phyloP scores from a whole-genome alignment of 768 basidiomycete genomes.

The Trametes maxima region DNA sequence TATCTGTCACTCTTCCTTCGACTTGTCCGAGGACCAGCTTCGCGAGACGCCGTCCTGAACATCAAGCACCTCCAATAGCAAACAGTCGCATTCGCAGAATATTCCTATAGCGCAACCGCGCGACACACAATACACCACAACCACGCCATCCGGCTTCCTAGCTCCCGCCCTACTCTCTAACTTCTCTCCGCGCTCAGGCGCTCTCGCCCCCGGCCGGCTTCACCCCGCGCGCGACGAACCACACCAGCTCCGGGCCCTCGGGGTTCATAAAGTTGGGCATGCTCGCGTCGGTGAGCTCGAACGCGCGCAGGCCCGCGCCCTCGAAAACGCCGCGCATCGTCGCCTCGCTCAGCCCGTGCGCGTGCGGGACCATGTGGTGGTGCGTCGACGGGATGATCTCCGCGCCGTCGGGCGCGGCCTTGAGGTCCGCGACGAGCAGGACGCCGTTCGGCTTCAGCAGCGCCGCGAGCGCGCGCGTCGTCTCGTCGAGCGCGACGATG shows the following conservation, averaged over 20 bases:
- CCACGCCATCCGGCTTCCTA: too few relatives aligned
- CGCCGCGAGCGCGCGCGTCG: conserved; percentile 53
- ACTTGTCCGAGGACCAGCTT: too few relatives aligned
- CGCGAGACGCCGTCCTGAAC: too few relatives aligned
- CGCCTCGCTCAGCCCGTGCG: conserved; percentile 51
- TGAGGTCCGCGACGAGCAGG: conserved; percentile 60
- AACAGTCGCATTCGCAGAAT: too few relatives aligned
- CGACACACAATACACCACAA: too few relatives aligned
- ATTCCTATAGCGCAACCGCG: too few relatives aligned
- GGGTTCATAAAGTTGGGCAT: conserved; percentile 31
- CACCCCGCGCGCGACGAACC: conserved; percentile 10
- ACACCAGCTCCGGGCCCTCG: conserved; percentile 32
- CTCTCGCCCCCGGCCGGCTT: neutral
- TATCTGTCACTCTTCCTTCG: too few relatives aligned
- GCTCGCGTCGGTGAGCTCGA: conserved; percentile 40
- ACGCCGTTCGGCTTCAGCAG: conserved; percentile 65
- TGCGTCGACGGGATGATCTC: conserved; percentile 40
- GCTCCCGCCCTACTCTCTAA: too few relatives aligned
- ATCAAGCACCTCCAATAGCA: too few relatives aligned
- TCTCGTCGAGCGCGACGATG: conserved; percentile 48
- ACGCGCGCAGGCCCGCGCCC: conserved; percentile 50
- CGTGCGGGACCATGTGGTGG: conserved; percentile 57
- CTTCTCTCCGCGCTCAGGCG: too few relatives aligned
- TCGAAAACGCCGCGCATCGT: conserved; percentile 55
- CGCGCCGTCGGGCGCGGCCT: conserved; percentile 33